Evolutionary conservation across 2,329 filamentous ascomycete species (phyloP).

Genomic region (Paramyrothecium sp.): DNA sequence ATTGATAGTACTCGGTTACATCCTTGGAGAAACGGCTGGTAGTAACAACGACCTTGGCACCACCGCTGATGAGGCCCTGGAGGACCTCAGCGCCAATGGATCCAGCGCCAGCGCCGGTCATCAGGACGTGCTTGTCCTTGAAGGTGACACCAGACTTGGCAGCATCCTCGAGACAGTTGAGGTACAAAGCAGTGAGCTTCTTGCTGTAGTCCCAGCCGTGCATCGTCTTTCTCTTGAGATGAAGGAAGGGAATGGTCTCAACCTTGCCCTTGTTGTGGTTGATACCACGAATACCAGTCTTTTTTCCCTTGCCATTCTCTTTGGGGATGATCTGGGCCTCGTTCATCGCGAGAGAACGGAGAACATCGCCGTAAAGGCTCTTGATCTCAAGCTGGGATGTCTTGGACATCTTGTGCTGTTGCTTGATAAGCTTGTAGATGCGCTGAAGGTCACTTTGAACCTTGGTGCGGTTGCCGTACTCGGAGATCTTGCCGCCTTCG

Average conservation of each 20-base stretch:
- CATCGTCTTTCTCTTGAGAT: conserved; percentile 89
- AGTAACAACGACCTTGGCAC: conserved; percentile 94
- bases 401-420: conserved; percentile 97
- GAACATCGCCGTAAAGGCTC: conserved; percentile 87
- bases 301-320: conserved; percentile 70
- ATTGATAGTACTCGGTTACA: conserved; percentile 98
- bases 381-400: conserved; percentile 96
- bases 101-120: conserved; percentile 97
- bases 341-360: conserved; percentile 95
- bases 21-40: conserved; percentile 95
- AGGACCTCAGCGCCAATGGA: conserved; percentile 97
- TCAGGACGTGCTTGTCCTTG: conserved; percentile 91
- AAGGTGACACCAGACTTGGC: conserved; percentile 87
- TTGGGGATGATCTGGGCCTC: conserved; percentile 94
- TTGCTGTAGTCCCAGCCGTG: conserved; percentile 99
- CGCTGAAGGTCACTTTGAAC: conserved; percentile 93
- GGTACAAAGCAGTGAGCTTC: conserved; percentile 90
- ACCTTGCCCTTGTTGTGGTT: conserved; percentile 80
- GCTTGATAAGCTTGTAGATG: conserved; percentile 97
- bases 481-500: conserved; percentile 95
- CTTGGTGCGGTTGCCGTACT: conserved; percentile 97
- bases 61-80: conserved; percentile 92
- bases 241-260: conserved; percentile 96
- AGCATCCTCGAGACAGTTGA: conserved; percentile 87
- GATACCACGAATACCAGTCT: conserved; percentile 48